Base-by-base conservation (phyloP, 2,329 filamentous ascomycete genomes). In the Alternaria atra region DNA sequence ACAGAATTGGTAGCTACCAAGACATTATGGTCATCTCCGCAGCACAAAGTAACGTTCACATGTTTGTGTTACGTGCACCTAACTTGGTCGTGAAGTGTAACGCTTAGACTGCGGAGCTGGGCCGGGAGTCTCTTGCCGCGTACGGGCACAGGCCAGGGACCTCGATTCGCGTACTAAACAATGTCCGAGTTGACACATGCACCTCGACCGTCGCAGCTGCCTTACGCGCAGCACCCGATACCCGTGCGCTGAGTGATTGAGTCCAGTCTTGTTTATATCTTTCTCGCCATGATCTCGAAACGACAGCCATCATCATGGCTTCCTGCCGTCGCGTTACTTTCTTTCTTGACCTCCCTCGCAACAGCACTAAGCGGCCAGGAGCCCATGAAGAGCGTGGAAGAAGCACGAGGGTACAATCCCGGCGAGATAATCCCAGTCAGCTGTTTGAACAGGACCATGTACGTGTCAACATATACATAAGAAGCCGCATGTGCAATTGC, bases 401-500 rank as follows among this genome's bases (percentile, higher is more conserved):
- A 76, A 55, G 74, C 75, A 63, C 71, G 76, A 48, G 81, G 80
- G 30, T 85, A 85, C 73, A 80, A 79, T 47, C 74, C 80, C 17
- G 84, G 83, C 27, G 79, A 85, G 61, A 76, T 73, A 35, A 84
- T 86, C 56, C 83, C 84, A 1, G 81, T 86, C 10, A 80, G 72
- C 62, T 86, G 84, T 73, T 70, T 86, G 66, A 85, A 85, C 64
- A 71, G 84, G 58, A 84, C 82, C 20, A 81, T 84, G 83, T 85
- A 77, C 62, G 80, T 75, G 6, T 5, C 7, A n/a, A 1, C 9
- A 29, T 39, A 37, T n/a, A 20, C 35, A 25, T n/a, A 1, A 13
- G 23, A 13, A 40, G 13, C 7, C 20, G 20, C n/a, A 30, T 2
- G 17, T n/a, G 23, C 44, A 35, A 30, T 39, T 23, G 35, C 67